Evolutionary conservation across 768 basidiomycete species (phyloP).

Genomic region (Tricholomella constricta): DNA sequence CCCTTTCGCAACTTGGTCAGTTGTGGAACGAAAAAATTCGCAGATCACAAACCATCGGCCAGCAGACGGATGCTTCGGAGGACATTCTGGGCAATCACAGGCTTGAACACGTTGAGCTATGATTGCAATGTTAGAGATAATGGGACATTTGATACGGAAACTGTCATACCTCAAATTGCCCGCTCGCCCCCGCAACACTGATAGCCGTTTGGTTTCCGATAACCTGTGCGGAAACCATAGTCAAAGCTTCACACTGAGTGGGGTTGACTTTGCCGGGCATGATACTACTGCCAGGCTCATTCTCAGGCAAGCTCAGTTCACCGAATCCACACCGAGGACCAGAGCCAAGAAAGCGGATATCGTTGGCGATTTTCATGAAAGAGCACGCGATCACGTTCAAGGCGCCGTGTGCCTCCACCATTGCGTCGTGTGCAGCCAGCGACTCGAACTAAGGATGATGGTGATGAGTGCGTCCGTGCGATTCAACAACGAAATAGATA

Average conservation of each 20-base stretch:
- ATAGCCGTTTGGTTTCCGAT: conserved; percentile 97
- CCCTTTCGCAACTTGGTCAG: conserved; percentile 40
- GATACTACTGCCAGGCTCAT: conserved; percentile 98
- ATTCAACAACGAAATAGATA: conserved; percentile 5
- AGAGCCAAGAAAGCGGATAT: conserved; percentile 96
- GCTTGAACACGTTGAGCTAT: conserved; percentile 98
- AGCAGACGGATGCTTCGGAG: conserved; percentile 93
- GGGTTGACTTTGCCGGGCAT: conserved; percentile 99
- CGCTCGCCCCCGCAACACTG: conserved; percentile 89
- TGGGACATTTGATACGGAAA: not conserved
- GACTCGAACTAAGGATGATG: conserved; percentile 79
- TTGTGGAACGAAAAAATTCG: conserved; percentile 2
- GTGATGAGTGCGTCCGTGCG: conserved; percentile 1
- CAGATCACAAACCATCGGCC: conserved; percentile 69
- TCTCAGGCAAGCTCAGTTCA: conserved; percentile 92
- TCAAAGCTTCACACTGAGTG: conserved; percentile 97
- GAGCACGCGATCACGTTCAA: conserved; percentile 96
- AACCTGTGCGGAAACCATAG: conserved; percentile 98
- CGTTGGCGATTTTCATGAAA: conserved; percentile 99
- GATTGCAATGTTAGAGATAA: conserved; percentile 5
- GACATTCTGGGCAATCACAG: conserved; percentile 97
- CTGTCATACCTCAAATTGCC: conserved; percentile 89
- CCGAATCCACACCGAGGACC: conserved; percentile 98
- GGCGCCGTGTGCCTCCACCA: conserved; percentile 96
- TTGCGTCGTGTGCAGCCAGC: conserved; percentile 95